These are phyloP conservation scores for Penicillium concentricum DNA, from an alignment of 2,329 filamentous ascomycete species.

Conservation along the genomic window DNA sequence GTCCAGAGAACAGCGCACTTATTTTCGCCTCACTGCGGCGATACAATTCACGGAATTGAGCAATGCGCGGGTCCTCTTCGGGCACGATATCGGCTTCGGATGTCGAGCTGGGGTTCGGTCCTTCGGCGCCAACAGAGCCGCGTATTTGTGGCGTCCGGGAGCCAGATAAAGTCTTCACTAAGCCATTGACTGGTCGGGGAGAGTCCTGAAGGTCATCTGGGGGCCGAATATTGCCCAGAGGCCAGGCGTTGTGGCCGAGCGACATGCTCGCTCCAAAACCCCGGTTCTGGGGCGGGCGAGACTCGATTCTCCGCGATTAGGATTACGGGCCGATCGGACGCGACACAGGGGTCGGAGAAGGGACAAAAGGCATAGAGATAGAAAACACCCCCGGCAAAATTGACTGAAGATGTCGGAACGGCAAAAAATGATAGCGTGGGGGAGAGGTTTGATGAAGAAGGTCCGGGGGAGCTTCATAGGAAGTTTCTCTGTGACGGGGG, in stretches of 20 bases:
- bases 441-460: conserved; percentile 41
- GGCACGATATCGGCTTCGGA: conserved; percentile 57
- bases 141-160: conserved; percentile 46
- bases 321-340: conserved; percentile 34
- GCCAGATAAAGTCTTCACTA: conserved; percentile 43
- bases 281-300: conserved; percentile 47
- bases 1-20: conserved; percentile 66
- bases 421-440: conserved; percentile 34
- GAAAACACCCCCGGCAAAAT: conserved; percentile 19
- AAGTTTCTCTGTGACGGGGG: conserved; percentile 42
- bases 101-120: conserved; percentile 49
- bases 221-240: conserved; percentile 58
- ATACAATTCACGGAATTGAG: conserved; percentile 75
- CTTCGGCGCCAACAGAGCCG: conserved; percentile 46
- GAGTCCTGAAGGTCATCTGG: conserved; percentile 58
- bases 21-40: conserved; percentile 74
- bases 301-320: conserved; percentile 47
- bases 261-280: conserved; percentile 59
- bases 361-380: conserved; percentile 36
- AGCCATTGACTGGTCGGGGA: conserved; percentile 43
- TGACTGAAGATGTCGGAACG: conserved; percentile 29
- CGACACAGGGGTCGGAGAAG: conserved; percentile 23
- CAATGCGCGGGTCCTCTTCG: conserved; percentile 68
- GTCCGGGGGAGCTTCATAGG: conserved; percentile 31
- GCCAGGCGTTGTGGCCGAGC: conserved; percentile 67